A percentile compares a stretch with the other conserved stretches of the same genome.
Conservation (phyloP, 2,329 filamentous ascomycete genomes). For the Elsinoe necatrix region DNA sequence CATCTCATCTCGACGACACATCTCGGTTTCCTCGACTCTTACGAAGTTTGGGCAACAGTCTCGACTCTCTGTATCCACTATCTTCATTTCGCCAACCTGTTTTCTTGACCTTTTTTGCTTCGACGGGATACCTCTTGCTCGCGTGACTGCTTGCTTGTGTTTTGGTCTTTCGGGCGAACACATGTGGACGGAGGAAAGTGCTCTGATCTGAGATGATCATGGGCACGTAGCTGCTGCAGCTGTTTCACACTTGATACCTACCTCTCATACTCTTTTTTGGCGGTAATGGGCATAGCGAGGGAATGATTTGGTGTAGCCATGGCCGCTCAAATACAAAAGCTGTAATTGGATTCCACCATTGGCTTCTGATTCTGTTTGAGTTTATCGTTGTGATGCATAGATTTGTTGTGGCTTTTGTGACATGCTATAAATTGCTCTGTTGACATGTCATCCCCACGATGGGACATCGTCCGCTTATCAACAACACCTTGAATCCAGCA, state of each 20-base stretch:
- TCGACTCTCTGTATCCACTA: constrained; percentile 9
- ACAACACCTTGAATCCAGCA: too few relatives aligned
- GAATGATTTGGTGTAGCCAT: background rate
- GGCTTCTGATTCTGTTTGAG: background rate
- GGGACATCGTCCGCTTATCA: too few relatives aligned
- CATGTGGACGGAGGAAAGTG: background rate
- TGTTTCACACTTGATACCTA: background rate
- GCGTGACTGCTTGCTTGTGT: background rate
- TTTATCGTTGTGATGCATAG: background rate
- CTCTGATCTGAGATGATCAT: background rate
- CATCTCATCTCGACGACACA: background rate
- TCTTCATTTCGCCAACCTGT: constrained; percentile 9
- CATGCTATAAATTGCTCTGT: too few relatives aligned
- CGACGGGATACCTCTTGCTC: constrained; percentile 7
- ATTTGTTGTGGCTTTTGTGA: too few relatives aligned
- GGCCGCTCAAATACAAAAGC: background rate
- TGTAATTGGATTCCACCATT: background rate
- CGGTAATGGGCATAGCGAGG: constrained; percentile 12
- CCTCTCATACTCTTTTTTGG: background rate
- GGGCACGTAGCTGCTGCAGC: background rate
- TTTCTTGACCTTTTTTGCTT: background rate
- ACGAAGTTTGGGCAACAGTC: constrained; percentile 4
- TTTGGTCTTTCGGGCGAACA: background rate
- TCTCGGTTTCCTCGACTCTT: background rate
- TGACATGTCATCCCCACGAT: too few relatives aligned